Evolutionary conservation across 78 protist species (phyloP).

Genomic region (Pirum gemmata): DNA sequence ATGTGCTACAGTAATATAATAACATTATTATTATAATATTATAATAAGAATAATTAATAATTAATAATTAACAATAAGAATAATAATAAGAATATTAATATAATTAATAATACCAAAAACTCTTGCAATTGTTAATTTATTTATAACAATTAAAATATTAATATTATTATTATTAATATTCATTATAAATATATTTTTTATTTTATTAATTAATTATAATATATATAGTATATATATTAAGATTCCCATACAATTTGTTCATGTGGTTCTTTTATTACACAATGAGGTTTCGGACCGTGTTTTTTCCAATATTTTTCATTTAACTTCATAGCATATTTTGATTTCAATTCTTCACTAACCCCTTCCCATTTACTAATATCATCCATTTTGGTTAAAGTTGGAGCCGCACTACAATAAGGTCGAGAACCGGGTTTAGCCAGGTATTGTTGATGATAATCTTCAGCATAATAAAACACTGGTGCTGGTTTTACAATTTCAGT

Average conservation of each 20-base stretch:
- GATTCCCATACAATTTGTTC: not conserved
- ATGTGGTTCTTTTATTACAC: not conserved
- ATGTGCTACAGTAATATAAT: too few species aligned
- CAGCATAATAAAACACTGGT: conserved; percentile 56
- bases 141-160: too few species aligned
- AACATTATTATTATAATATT: too few species aligned
- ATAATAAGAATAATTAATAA: too few species aligned
- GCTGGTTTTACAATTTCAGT: conserved; percentile 27
- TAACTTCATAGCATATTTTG: not conserved
- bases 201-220: too few species aligned
- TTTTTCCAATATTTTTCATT: not conserved
- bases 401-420: not conserved
- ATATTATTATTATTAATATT: too few species aligned
- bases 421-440: conserved; percentile 50
- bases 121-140: too few species aligned
- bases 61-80: too few species aligned
- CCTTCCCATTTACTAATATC: not conserved
- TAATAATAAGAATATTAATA: too few species aligned
- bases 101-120: too few species aligned
- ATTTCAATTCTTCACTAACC: not conserved
- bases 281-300: not conserved
- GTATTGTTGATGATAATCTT: conserved; percentile 67
- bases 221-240: too few species aligned
- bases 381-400: not conserved
- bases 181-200: too few species aligned